These are phyloP conservation scores for Chionographis japonica DNA, from an alignment of 106 monocot genomes.

Conservation along the genomic window DNA sequence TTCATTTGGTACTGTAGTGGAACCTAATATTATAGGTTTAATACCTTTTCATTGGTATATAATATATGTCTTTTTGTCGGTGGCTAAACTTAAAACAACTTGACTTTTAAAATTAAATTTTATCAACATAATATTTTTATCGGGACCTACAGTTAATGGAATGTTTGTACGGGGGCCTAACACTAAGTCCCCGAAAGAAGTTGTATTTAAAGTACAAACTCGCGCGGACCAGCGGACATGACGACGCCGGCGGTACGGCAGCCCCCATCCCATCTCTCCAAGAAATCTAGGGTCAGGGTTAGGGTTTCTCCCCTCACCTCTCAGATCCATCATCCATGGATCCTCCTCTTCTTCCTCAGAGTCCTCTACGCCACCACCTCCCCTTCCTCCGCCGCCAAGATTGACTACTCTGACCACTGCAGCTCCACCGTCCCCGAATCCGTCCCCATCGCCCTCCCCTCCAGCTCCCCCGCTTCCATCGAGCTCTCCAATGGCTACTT, in stretches of 20 bases:
- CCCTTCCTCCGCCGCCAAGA: slow-evolving; percentile 11
- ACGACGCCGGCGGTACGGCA: neutral
- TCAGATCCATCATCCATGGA: neutral
- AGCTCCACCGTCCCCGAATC: slow-evolving; percentile 27
- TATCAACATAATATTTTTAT: too few species aligned
- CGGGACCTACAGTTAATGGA: too few species aligned
- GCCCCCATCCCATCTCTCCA: neutral
- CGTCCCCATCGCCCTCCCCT: neutral
- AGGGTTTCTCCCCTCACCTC: neutral
- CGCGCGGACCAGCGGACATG: neutral
- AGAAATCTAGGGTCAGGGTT: neutral
- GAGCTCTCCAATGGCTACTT: slow-evolving; percentile 20
- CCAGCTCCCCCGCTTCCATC: slow-evolving; percentile 6
- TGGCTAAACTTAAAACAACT: too few species aligned
- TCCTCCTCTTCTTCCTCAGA: slow-evolving; percentile 9
- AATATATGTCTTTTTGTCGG: too few species aligned
- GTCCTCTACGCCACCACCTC: neutral
- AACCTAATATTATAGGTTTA: too few species aligned
- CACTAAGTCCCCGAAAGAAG: too few species aligned
- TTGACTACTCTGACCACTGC: slow-evolving; percentile 47
- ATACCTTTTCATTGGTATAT: too few species aligned
- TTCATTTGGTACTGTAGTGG: too few species aligned
- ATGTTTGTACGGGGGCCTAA: too few species aligned
- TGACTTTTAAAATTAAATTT: too few species aligned
- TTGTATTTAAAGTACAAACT: too few species aligned